These are phyloP conservation scores for Exophiala oligosperma DNA, from an alignment of 2,329 filamentous ascomycete species.

Conservation along the genomic window DNA sequence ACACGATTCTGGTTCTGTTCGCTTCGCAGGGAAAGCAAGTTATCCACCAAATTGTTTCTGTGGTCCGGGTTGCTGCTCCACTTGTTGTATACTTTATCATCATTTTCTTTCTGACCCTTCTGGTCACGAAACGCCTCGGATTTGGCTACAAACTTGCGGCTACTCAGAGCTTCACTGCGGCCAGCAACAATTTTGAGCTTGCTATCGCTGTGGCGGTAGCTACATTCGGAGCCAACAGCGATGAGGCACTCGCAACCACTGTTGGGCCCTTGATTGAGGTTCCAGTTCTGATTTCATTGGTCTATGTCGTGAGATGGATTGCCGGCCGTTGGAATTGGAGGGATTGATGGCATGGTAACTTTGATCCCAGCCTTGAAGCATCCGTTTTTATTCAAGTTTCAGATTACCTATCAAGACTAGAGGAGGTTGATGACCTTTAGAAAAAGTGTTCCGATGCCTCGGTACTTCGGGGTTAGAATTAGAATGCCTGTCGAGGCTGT, in stretches of 20 bases:
- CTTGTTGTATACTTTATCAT: constrained; percentile 76
- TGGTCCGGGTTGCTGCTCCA: constrained; percentile 66
- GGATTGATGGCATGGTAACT: constrained; percentile 4
- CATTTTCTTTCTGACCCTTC: constrained; percentile 71
- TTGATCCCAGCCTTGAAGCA: not conserved
- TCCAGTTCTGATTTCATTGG: constrained; percentile 56
- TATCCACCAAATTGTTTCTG: constrained; percentile 78
- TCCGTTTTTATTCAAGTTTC: no score
- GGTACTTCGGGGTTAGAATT: no score
- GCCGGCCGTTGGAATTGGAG: constrained; percentile 22
- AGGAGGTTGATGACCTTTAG: not conserved
- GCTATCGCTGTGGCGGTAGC: no score
- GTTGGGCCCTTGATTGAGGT: no score
- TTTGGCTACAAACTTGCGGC: constrained; percentile 69
- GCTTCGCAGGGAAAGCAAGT: constrained; percentile 76
- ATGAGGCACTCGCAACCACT: no score
- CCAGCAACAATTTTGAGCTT: no score
- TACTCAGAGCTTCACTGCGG: constrained; percentile 36
- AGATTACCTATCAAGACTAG: not conserved
- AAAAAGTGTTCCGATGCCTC: no score
- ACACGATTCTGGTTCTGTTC: constrained; percentile 84
- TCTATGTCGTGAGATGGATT: constrained; percentile 68
- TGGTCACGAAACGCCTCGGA: constrained; percentile 61
- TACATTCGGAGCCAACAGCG: no score
- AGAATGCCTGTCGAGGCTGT: no score